Conservation (phyloP, 2,329 filamentous ascomycete species). For the Aspergillus sp. region DNA sequence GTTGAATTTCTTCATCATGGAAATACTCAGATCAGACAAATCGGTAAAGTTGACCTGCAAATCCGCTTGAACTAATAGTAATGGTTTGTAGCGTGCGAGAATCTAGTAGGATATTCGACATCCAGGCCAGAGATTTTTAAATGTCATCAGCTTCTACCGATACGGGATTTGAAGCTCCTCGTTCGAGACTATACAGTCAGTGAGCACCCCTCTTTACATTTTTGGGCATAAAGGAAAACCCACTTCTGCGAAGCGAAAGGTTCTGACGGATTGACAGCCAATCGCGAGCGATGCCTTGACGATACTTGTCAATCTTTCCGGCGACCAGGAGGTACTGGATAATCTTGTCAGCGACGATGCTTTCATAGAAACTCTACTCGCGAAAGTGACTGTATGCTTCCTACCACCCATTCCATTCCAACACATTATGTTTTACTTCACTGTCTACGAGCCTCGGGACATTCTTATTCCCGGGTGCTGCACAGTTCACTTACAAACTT, state of each 20-base stretch:
- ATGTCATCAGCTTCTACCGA: constrained; percentile 69
- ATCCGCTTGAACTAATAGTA: neutral
- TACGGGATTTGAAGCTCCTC: constrained; percentile 84
- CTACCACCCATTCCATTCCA: constrained; percentile 19
- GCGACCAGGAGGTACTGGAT: constrained; percentile 75
- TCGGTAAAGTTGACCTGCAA: constrained; percentile 52
- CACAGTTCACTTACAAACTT: constrained; percentile 10
- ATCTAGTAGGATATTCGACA: constrained; percentile 80
- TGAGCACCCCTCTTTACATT: constrained; percentile 12
- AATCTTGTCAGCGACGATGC: constrained; percentile 73
- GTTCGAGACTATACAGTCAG: constrained; percentile 78
- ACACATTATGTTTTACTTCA: too few species aligned
- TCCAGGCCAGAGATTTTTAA: constrained; percentile 82
- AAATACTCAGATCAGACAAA: constrained; percentile 83
- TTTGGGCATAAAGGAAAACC: neutral
- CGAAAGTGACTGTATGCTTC: constrained; percentile 71
- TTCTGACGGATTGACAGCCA: constrained; percentile 51
- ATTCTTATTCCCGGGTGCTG: neutral
- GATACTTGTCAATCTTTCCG: constrained; percentile 75
- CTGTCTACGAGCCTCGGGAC: neutral
- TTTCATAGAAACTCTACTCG: constrained; percentile 73
- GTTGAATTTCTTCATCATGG: constrained; percentile 92
- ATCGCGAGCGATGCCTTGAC: constrained; percentile 92
- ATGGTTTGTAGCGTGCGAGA: constrained; percentile 67
- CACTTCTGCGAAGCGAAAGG: neutral